A percentile compares a stretch with the other conserved stretches of the same genome.
Evolutionary conservation across 345 rosid genomes (phyloP).

Genomic region (Gossypium herbaceum): DNA sequence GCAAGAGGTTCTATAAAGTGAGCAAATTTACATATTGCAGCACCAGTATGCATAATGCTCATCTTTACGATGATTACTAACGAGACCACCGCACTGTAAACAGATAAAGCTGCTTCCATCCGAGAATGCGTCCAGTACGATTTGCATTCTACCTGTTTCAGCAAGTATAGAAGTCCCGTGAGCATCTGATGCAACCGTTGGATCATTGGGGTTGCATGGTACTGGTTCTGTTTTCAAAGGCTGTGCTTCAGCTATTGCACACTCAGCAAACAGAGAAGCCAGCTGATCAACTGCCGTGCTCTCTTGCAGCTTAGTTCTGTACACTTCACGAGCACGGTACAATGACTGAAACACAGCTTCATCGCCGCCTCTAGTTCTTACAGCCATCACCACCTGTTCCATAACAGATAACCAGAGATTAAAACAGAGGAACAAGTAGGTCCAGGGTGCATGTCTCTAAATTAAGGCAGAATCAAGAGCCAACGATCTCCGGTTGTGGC

Average conservation of each 20-base stretch:
- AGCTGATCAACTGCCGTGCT: constrained; percentile 62
- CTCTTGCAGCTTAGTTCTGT: constrained; percentile 48
- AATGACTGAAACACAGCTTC: constrained; percentile 62
- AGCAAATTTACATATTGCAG: constrained; percentile 5
- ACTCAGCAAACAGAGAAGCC: constrained; percentile 87
- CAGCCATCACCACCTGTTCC: constrained; percentile 77
- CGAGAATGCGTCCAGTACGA: constrained; percentile 80
- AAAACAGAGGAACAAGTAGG: neutral
- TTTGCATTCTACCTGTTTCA: constrained; percentile 71
- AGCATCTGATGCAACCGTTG: constrained; percentile 30
- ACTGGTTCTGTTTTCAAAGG: constrained; percentile 39
- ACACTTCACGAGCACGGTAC: constrained; percentile 70
- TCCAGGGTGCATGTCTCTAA: neutral
- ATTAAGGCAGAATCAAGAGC: neutral
- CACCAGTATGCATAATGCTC: constrained; percentile 53
- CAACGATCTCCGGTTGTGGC: too few species aligned
- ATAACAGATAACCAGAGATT: constrained; percentile 13
- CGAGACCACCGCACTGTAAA: constrained; percentile 90
- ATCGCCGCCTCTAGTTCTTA: constrained; percentile 71
- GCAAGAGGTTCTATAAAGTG: neutral
- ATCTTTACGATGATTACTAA: constrained; percentile 77
- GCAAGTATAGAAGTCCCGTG: constrained; percentile 68
- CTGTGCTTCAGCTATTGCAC: constrained; percentile 80
- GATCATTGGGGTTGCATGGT: constrained; percentile 14
- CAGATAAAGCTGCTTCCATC: constrained; percentile 97